phyloP scores from a whole-genome alignment of 768 basidiomycete genomes.

The Omphalotus guepiniiformis region DNA sequence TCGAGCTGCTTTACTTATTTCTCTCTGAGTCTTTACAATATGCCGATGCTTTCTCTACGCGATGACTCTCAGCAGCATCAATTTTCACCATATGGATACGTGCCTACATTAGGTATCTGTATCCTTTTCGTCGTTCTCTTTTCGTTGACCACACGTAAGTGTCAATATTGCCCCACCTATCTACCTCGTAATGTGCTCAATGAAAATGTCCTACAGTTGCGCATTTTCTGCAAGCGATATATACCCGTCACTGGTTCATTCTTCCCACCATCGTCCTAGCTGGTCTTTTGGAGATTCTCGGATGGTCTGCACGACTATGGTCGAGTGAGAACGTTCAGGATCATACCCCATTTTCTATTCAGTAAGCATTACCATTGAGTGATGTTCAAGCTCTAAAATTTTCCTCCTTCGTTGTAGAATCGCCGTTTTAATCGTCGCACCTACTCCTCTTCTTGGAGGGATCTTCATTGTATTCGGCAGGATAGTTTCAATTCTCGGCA shows the following conservation, averaged over 20 bases:
- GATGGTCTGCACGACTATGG: slow-evolving; percentile 35
- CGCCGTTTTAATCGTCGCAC: slow-evolving; percentile 38
- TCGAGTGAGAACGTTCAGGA: slow-evolving; percentile 18
- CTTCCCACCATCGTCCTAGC: slow-evolving; percentile 26
- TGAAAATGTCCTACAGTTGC: slow-evolving; percentile 18
- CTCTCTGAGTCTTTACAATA: no score
- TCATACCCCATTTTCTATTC: slow-evolving; percentile 34
- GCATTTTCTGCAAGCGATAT: slow-evolving; percentile 25
- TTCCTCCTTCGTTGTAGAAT: slow-evolving; percentile 30
- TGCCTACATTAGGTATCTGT: slow-evolving; percentile 33
- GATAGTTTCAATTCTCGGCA: slow-evolving; percentile 30
- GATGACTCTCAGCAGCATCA: no score
- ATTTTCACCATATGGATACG: slow-evolving; percentile 35
- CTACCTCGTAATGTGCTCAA: background rate
- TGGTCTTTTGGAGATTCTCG: slow-evolving; percentile 30
- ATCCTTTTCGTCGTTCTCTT: slow-evolving; percentile 32
- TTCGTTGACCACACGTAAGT: slow-evolving; percentile 23
- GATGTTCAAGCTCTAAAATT: no score
- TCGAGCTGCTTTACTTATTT: no score
- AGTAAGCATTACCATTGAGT: no score
- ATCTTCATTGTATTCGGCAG: slow-evolving; percentile 43
- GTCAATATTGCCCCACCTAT: background rate
- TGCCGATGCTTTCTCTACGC: no score
- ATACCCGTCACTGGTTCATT: slow-evolving; percentile 29
- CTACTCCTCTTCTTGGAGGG: slow-evolving; percentile 41